Evolutionary conservation across 495 filamentous ascomycete genomes (phyloP).

Genomic region (Halenospora varia): DNA sequence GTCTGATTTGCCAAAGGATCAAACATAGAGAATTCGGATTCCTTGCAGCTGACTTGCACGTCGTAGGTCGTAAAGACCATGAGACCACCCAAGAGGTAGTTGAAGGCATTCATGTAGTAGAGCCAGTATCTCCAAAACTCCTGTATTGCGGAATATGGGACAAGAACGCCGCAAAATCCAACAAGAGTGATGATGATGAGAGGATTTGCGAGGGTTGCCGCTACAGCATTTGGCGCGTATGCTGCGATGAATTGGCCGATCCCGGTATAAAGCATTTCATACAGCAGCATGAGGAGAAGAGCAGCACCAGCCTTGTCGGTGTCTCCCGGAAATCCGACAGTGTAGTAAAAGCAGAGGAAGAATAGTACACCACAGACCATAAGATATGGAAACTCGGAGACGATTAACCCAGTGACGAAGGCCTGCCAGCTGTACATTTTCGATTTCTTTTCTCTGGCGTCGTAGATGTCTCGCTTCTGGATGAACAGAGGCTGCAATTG

Average conservation of each 20-base stretch:
- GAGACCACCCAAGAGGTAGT: slow-evolving; percentile 50
- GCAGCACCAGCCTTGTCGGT: slow-evolving; percentile 38
- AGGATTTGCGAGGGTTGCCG: slow-evolving; percentile 50
- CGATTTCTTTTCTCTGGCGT: slow-evolving; percentile 65
- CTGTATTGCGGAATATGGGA: slow-evolving; percentile 45
- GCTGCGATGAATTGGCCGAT: slow-evolving; percentile 51
- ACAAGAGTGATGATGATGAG: slow-evolving; percentile 47
- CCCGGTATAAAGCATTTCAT: slow-evolving; percentile 43
- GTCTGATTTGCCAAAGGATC: slow-evolving; percentile 34
- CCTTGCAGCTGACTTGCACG: slow-evolving; percentile 49
- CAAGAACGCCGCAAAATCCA: slow-evolving; percentile 52
- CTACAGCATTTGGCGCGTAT: slow-evolving; percentile 51
- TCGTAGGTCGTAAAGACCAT: slow-evolving; percentile 50
- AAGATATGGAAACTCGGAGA: slow-evolving; percentile 58
- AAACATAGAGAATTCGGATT: slow-evolving; percentile 55
- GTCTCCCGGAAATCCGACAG: slow-evolving; percentile 42
- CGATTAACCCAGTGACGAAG: slow-evolving; percentile 44
- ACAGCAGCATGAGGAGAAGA: slow-evolving; percentile 42
- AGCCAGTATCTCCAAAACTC: slow-evolving; percentile 59
- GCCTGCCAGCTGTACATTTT: slow-evolving; percentile 73
- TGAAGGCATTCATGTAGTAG: slow-evolving; percentile 50
- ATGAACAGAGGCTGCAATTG: slow-evolving; percentile 71
- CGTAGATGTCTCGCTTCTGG: slow-evolving; percentile 62
- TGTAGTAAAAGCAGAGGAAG: slow-evolving; percentile 58
- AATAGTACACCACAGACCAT: slow-evolving; percentile 53